Base-by-base conservation (phyloP, 202 grass and related monocot species). In the Bolboschoenoplectus hybrid region DNA sequence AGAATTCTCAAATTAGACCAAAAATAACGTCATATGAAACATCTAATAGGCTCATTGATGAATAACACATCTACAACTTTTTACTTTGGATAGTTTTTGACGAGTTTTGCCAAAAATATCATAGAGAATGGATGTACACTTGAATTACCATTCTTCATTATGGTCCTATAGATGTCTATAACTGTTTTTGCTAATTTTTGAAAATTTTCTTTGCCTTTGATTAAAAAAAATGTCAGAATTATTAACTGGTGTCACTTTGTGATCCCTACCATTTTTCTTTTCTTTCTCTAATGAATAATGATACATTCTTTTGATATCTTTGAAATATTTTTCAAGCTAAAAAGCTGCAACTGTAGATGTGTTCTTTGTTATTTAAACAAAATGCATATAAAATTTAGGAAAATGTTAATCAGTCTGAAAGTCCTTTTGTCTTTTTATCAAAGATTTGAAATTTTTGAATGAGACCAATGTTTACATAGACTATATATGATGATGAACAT, bases 1-100 rank as follows among this genome's bases (percentile, higher is more conserved):
- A 74, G 13, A 32, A 74, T 32, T 34, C 9, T 26, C 45, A 74
- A 74, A 50, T 32, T 74, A 12, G 17, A 73, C 69, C 43, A 47
- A 64, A 46, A 26, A 36, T 35, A 9, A 66, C 43, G 5, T 26
- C 3, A 74, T 74, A 49, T 17, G 32, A 34, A 12, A 49, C 6
- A 20, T 10, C n/a, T 32, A 51, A 32, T 32, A 32, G 70, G n/a
- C 9, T 74, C 50, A 26, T 50, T 74, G 0, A 72, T 46, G n/a
- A 74, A 47, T 35, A 16, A 12, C 41, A 34, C 45, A 74, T 74
- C 41, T 50, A 26, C 19, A 51, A 47, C n/a, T 1, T 74, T 5
- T 74, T 45, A 74, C 45, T 20, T 46, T 74, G n/a, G 19, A 74
- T 45, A 50, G 9, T 74, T 50, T 74, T 11, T 51, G 70, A 50